phyloP scores from a whole-genome alignment of 2,329 filamentous ascomycete genomes.

The Teratosphaeria pseudoeucalypti region DNA sequence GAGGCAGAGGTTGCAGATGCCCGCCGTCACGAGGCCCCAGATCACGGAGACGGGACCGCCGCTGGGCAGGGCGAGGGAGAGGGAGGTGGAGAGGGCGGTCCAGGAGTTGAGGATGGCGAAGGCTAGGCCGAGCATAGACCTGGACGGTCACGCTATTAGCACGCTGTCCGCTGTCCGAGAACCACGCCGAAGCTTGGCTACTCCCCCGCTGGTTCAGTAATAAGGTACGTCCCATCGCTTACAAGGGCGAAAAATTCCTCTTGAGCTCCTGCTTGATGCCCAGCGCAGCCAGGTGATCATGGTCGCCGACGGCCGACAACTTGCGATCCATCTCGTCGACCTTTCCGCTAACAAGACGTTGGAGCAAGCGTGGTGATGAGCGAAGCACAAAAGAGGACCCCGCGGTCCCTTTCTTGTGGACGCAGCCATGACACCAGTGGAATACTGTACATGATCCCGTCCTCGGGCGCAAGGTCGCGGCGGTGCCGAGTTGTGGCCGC shows the following conservation, averaged over 20 bases:
- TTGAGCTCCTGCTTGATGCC: conserved; percentile 50
- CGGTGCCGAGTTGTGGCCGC: not conserved
- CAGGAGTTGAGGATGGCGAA: conserved; percentile 56
- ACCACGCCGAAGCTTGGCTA: not conserved
- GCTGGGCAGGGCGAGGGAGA: conserved; percentile 54
- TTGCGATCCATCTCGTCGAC: conserved; percentile 1
- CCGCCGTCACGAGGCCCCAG: conserved; percentile 52
- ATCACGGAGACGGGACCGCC: conserved; percentile 62
- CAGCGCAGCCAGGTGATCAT: conserved; percentile 43
- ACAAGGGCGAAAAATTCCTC: conserved; percentile 46
- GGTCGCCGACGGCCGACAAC: conserved; percentile 25
- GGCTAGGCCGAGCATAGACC: conserved; percentile 47
- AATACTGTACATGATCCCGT: not conserved
- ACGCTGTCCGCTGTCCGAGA: not conserved
- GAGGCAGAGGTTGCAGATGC: conserved; percentile 60
- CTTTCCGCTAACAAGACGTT: not conserved
- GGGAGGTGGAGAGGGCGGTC: conserved; percentile 49
- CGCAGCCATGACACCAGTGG: not conserved
- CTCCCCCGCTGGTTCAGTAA: not conserved
- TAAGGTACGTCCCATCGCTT: not conserved
- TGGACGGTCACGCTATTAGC: not conserved
- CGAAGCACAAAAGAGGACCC: not conserved
- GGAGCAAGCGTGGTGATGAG: not conserved
- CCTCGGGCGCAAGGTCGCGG: not conserved
- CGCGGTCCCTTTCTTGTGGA: not conserved